phyloP scores from a whole-genome alignment of 768 basidiomycete genomes.

The Xerocomellus chrysenteron region DNA sequence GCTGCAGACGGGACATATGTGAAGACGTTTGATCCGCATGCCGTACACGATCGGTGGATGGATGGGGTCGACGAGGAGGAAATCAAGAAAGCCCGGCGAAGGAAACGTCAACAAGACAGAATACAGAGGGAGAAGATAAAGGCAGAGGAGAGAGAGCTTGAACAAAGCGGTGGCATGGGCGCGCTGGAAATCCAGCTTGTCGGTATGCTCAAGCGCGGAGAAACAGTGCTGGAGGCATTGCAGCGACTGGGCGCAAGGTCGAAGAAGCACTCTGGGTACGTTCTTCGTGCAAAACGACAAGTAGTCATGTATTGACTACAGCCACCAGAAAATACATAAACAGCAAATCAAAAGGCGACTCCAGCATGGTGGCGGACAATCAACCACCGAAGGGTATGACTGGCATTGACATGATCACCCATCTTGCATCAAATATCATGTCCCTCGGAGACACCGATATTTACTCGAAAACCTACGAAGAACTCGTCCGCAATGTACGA shows the following conservation, averaged over 20 bases:
- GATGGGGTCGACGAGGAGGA: conserved; percentile 82
- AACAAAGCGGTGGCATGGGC: conserved; percentile 63
- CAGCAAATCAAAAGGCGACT: conserved; percentile 32
- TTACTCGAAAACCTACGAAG: conserved; percentile 84
- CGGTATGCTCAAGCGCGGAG: conserved; percentile 78
- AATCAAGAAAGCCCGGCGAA: conserved; percentile 77
- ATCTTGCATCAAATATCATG: conserved; percentile 86
- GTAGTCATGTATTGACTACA: neutral
- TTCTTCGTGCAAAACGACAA: neutral
- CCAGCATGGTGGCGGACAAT: conserved; percentile 54
- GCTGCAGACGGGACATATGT: conserved; percentile 89
- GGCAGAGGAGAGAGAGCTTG: conserved; percentile 73
- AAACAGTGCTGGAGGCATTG: conserved; percentile 86
- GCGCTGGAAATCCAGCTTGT: conserved; percentile 69
- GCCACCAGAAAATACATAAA: conserved; percentile 29
- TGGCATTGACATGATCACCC: conserved; percentile 78
- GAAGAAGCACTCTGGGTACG: conserved; percentile 43
- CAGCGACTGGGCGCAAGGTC: conserved; percentile 75
- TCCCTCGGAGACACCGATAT: conserved; percentile 83
- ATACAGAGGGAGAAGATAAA: conserved; percentile 64
- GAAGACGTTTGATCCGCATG: conserved; percentile 84
- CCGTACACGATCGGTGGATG: conserved; percentile 94
- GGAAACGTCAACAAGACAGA: conserved; percentile 74
- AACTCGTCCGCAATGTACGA: conserved; percentile 74
- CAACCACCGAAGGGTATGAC: conserved; percentile 34